These are phyloP conservation scores for Gentiana straminea DNA, from an alignment of 257 asterid genomes.

Conservation along the genomic window DNA sequence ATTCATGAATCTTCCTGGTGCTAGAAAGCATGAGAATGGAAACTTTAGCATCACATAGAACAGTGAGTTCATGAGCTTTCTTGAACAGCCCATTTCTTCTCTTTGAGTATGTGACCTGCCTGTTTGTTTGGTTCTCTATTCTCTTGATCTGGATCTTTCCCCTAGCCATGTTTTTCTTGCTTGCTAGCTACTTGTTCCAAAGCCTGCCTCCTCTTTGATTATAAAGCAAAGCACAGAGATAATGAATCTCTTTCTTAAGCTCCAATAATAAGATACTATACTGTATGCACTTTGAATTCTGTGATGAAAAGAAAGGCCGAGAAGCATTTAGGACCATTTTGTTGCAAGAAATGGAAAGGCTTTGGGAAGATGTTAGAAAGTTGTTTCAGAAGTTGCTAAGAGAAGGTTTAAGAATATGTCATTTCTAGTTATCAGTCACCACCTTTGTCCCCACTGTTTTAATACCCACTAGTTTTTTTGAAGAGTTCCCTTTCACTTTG, in stretches of 20 bases:
- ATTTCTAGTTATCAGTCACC: slow-evolving; percentile 71
- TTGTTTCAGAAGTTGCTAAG: slow-evolving; percentile 44
- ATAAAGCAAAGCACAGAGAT: no score
- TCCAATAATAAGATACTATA: neutral
- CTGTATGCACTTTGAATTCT: neutral
- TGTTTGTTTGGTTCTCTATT: slow-evolving; percentile 90
- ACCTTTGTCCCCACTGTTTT: slow-evolving; percentile 12
- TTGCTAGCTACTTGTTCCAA: neutral
- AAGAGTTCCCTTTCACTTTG: no score
- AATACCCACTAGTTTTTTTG: no score
- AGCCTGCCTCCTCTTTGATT: neutral
- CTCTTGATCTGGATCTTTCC: slow-evolving; percentile 98
- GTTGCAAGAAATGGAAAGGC: slow-evolving; percentile 36
- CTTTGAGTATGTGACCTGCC: slow-evolving; percentile 97
- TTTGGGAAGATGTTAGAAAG: slow-evolving; percentile 44
- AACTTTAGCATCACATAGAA: slow-evolving; percentile 87
- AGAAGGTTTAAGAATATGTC: slow-evolving; percentile 56
- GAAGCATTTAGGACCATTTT: slow-evolving; percentile 21
- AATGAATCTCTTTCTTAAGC: no score
- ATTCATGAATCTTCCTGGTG: slow-evolving; percentile 87
- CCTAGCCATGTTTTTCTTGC: slow-evolving; percentile 50
- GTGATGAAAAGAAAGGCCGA: slow-evolving; percentile 11
- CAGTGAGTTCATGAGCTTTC: slow-evolving; percentile 89
- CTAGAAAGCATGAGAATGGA: slow-evolving; percentile 78
- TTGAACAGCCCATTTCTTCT: slow-evolving; percentile 92